phyloP scores from a whole-genome alignment of 1,284 basidiomycete species.

The Peniophora sp. region DNA sequence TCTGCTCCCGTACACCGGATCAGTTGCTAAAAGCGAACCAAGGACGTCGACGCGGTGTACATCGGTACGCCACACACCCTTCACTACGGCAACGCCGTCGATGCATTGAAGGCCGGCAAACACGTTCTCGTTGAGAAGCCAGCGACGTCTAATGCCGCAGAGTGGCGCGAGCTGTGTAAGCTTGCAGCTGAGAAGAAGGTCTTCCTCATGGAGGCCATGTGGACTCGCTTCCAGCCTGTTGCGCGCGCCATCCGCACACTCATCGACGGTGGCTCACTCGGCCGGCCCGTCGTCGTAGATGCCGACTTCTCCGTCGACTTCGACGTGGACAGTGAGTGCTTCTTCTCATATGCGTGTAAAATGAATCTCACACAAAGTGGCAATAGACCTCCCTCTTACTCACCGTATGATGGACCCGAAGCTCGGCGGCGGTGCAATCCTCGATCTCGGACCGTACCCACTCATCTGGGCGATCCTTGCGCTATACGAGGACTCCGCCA shows the following conservation, averaged over 20 bases:
- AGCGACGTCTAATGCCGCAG: constrained; percentile 57
- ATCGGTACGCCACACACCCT: constrained; percentile 86
- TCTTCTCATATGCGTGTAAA: not conserved
- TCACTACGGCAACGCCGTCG: constrained; percentile 76
- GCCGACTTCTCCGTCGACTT: constrained; percentile 75
- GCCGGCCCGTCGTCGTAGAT: constrained; percentile 54
- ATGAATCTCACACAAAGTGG: too few relatives aligned
- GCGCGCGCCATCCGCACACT: constrained; percentile 57
- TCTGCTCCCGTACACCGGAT: not conserved
- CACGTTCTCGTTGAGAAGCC: constrained; percentile 86
- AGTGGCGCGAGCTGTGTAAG: constrained; percentile 57
- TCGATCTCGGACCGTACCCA: constrained; percentile 83
- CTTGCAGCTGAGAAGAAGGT: constrained; percentile 72
- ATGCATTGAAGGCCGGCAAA: constrained; percentile 75
- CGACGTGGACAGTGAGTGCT: constrained; percentile 55
- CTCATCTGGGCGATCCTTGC: constrained; percentile 76
- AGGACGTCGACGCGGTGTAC: constrained; percentile 78
- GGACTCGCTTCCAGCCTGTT: constrained; percentile 76
- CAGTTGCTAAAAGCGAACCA: not conserved
- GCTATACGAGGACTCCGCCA: constrained; percentile 74
- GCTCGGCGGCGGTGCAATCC: constrained; percentile 78
- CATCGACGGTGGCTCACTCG: constrained; percentile 53
- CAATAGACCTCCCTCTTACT: constrained; percentile 51
- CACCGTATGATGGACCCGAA: constrained; percentile 77
- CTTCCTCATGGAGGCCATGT: constrained; percentile 87